phyloP scores from a whole-genome alignment of 768 basidiomycete genomes.

The Tephrocybe rancida region DNA sequence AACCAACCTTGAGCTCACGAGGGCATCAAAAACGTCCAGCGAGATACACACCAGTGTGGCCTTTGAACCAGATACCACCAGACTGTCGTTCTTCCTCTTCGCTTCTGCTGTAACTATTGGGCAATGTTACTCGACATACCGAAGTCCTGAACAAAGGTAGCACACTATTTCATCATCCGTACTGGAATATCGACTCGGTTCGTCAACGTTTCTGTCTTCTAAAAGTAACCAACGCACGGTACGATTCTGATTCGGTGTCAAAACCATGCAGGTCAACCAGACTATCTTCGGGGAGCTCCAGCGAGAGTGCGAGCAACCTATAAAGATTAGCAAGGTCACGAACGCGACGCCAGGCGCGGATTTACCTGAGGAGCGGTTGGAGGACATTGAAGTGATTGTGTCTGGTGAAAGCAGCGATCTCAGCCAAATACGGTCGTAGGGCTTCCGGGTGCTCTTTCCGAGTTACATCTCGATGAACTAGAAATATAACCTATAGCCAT shows the following conservation, averaged over 20 bases:
- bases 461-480: slow-evolving; percentile 32
- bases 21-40: not conserved
- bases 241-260: slow-evolving; percentile 35
- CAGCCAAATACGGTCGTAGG: slow-evolving; percentile 34
- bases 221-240: slow-evolving; percentile 20
- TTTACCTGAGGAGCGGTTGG: slow-evolving; percentile 35
- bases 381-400: slow-evolving; percentile 37
- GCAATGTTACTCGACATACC: not conserved
- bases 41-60: slow-evolving; percentile 39
- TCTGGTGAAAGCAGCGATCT: slow-evolving; percentile 32
- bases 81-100: slow-evolving; percentile 41
- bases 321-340: not conserved
- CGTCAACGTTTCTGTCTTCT: not conserved
- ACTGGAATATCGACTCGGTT: slow-evolving; percentile 24
- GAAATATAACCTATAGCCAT: not conserved
- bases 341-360: not conserved
- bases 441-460: slow-evolving; percentile 33
- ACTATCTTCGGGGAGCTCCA: slow-evolving; percentile 45
- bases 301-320: slow-evolving; percentile 36
- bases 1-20: not conserved
- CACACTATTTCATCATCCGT: slow-evolving; percentile 49
- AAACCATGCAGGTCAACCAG: slow-evolving; percentile 41
- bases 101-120: slow-evolving; percentile 36
- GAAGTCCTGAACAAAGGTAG: not conserved
- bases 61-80: slow-evolving; percentile 49